Base-by-base conservation (phyloP, 2,329 filamentous ascomycete species). In the Aspergillus fructus region DNA sequence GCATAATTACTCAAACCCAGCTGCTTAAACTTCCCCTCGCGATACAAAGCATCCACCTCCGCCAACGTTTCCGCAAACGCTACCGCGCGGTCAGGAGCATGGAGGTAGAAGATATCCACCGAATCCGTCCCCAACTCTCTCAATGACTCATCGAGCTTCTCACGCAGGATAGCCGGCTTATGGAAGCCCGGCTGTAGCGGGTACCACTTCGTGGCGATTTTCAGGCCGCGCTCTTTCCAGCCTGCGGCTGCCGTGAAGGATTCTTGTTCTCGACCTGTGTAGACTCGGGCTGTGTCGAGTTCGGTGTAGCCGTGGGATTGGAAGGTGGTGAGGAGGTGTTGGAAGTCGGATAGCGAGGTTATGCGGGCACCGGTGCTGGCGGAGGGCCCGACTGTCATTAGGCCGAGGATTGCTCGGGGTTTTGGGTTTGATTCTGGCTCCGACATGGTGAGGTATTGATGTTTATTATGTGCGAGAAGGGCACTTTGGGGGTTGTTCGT, bases 21-120 rank as follows among this genome's bases (percentile, higher is more conserved):
- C 12, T 52, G 17, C 21, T 52, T 50, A 21, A 57, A 57, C 27
- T 48, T 57, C 5, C 49, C 55, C 24, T 57, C 42, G 21, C 19
- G 51, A 21, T 53, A 48, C 17, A 57, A 42, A 5, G 41, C 34
- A 41, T 57, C 34, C 23, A 57, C 49, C 13, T 45, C 43, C 34
- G 27, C 40, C 15, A 57, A 30, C 13, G 55, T 51, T 19, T 49
- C 49, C 27, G 33, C 49, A 53, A 57, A 57, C 12, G 55, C 49
- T 17, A 53, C 43, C 4, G 55, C 37, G 17, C 55, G 49, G 24
- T 53, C 55, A 13, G 55, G 49, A 2, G 55, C 55, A 37, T 57
- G 55, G 13, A 57, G 55, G 17, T 57, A 57, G n/a, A 57, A 57
- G 4, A 48, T 53, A 48, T 57, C 55, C 21, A 57, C 55, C n/a